Evolutionary conservation across 345 rosid species (phyloP), one percentile per base, ranked within the genome.

Genomic region (Lumnitzera racemosa): DNA sequence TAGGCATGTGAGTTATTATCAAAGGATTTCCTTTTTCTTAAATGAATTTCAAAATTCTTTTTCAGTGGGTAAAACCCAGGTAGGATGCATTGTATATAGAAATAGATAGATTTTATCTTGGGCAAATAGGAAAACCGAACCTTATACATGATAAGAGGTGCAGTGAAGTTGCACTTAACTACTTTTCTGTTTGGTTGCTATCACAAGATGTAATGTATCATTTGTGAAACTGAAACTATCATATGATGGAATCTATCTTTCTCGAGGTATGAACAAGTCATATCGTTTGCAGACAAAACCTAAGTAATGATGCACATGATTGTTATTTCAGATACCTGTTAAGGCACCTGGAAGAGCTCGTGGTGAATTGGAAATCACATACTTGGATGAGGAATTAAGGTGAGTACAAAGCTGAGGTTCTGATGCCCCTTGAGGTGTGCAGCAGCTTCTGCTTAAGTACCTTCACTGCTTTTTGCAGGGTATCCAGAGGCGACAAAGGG

Each of bases 401-500:
- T 78, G 11, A 66, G 83, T 64, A 17, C 46, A 23, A 14, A 16
- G 15, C 12, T n/a, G 15, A 24, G 41, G 41, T 17, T 12, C 48
- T 59, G 1, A 14, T 46, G 43, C 23, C 16, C 13, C 11, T n/a
- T 15, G 13, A 25, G 43, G 36, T n/a, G 0, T 8, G 14, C 27
- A 20, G 25, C 11, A 20, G 25, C 11, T 27, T 12, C 15, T 15
- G 53, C 41, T 16, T 3, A 3, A 2, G 17, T 6, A 24, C 63
- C 24, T 52, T 2, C 29, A 36, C n/a, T 3, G 20, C 15, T 46
- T 25, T 29, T n/a, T 51, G 65, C 86, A 92, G 98, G 71, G 27
- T 89, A 64, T 87, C 96, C 46, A 85, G 96, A 62, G 98, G 98
- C 31, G 96, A 89, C 73, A 82, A 80, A 62, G 98, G 96, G 9